Conservation (phyloP, 148 eudicot species). For the Pharnaceum exiguum region DNA sequence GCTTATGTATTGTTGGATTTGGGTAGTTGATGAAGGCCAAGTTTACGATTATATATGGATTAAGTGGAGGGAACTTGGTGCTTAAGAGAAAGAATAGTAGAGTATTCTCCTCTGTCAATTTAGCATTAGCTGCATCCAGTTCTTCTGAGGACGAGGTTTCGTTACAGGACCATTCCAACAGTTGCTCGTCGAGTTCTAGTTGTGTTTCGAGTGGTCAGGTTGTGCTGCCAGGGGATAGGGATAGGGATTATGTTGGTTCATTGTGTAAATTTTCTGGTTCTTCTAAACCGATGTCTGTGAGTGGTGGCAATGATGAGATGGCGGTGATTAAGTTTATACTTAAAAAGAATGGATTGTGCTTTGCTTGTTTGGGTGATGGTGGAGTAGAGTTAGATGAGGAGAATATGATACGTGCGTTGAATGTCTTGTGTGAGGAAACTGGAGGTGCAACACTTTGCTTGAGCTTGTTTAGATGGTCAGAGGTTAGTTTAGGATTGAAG, state of each 20-base stretch:
- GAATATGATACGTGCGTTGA: constrained; percentile 22
- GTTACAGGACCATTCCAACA: background rate
- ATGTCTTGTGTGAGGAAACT: constrained; percentile 26
- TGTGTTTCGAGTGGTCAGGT: constrained; percentile 6
- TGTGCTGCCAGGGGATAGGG: too few species aligned
- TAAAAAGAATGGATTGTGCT: constrained; percentile 26
- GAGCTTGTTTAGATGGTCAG: constrained; percentile 36
- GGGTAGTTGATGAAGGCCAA: constrained; percentile 39
- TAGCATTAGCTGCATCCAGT: constrained; percentile 16
- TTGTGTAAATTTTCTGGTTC: background rate
- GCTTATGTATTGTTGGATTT: constrained; percentile 2
- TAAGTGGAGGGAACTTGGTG: constrained; percentile 19
- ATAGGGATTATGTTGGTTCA: background rate
- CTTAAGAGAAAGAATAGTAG: constrained; percentile 15
- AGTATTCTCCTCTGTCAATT: constrained; percentile 21
- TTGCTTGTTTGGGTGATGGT: constrained; percentile 1
- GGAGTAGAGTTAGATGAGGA: constrained; percentile 18
- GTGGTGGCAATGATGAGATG: constrained; percentile 10
- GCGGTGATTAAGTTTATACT: constrained; percentile 28
- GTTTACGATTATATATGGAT: constrained; percentile 20
- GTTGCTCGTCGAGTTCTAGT: background rate
- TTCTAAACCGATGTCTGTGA: constrained; percentile 2
- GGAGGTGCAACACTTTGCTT: constrained; percentile 36
- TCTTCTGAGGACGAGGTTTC: constrained; percentile 28
- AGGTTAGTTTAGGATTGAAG: constrained; percentile 23